Conservation (phyloP, 495 filamentous ascomycete species). For the Penicillium alfredii region DNA sequence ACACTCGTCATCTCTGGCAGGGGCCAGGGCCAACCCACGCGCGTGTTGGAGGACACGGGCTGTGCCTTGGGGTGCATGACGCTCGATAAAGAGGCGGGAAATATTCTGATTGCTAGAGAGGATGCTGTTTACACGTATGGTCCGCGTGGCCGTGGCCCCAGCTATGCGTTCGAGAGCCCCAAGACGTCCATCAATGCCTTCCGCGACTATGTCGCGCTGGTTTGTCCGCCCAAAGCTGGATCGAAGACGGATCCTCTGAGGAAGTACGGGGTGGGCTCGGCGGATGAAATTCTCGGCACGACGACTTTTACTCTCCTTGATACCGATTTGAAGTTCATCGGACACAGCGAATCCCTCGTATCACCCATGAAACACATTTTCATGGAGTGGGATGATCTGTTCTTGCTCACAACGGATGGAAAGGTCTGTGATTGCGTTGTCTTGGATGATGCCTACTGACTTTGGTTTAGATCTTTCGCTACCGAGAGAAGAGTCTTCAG, state of each 20-base stretch:
- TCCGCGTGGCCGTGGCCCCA: conserved; percentile 74
- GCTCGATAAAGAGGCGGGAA: conserved; percentile 66
- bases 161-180: conserved; percentile 81
- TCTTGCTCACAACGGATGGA: conserved; percentile 79
- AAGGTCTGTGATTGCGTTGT: conserved; percentile 51
- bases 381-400: conserved; percentile 85
- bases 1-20: conserved; percentile 79
- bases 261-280: conserved; percentile 60
- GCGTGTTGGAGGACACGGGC: conserved; percentile 79
- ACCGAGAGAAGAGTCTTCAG: conserved; percentile 85
- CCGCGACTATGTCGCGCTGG: conserved; percentile 79
- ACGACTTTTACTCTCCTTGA: conserved; percentile 85
- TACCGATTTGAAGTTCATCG: conserved; percentile 83
- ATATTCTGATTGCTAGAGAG: conserved; percentile 84
- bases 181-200: conserved; percentile 79
- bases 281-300: conserved; percentile 71
- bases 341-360: conserved; percentile 76
- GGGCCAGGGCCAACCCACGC: conserved; percentile 83
- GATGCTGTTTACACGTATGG: conserved; percentile 95
- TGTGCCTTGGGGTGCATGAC: conserved; percentile 93
- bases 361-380: conserved; percentile 76
- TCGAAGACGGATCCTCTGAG: conserved; percentile 47
- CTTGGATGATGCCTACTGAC: conserved; percentile 4
- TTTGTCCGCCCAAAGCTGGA: conserved; percentile 73
- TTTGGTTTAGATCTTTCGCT: conserved; percentile 63